Conservation (phyloP, 2,329 filamentous ascomycete species). For the Capronia coronata region DNA sequence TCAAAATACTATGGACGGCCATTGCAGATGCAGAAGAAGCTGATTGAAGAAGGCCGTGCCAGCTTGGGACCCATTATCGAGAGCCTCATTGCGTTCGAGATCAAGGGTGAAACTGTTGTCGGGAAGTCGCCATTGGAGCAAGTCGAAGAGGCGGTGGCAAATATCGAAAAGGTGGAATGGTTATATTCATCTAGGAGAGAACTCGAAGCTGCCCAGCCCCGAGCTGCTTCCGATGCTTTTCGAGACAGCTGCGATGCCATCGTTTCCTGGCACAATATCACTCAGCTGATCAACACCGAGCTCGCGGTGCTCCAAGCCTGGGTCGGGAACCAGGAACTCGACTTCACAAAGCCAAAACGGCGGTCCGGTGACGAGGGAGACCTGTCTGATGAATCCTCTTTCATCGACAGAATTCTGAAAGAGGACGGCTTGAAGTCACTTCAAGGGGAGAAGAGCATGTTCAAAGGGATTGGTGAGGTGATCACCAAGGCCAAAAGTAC, state of each 20-base stretch:
- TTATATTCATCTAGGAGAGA: conserved; percentile 76
- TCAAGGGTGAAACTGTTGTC: conserved; percentile 86
- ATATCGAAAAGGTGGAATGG: conserved; percentile 82
- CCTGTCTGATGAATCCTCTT: conserved; percentile 82
- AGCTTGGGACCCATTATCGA: conserved; percentile 71
- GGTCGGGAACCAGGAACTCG: conserved; percentile 93
- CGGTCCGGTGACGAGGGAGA: conserved; percentile 64
- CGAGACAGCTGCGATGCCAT: conserved; percentile 79
- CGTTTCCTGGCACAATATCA: conserved; percentile 95
- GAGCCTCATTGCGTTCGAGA: conserved; percentile 84
- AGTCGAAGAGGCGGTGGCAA: conserved; percentile 79
- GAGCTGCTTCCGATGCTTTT: conserved; percentile 70
- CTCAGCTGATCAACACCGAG: conserved; percentile 90
- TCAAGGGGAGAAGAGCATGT: conserved; percentile 75
- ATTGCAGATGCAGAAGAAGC: conserved; percentile 72
- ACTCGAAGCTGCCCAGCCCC: conserved; percentile 67
- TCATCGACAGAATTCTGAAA: conserved; percentile 89
- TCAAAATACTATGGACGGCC: conserved; percentile 78
- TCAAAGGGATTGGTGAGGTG: conserved; percentile 73
- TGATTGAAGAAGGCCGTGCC: conserved; percentile 77
- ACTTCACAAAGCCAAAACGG: conserved; percentile 72
- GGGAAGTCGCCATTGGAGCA: conserved; percentile 83
- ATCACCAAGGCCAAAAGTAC: conserved; percentile 92
- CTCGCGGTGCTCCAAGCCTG: conserved; percentile 85
- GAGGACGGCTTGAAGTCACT: conserved; percentile 90